Percentiles rank a stretch among this genome's conserved stretches.
Evolutionary conservation across 2,329 filamentous ascomycete genomes (phyloP).

Genomic region (Aspergillus brunneoviolaceus): DNA sequence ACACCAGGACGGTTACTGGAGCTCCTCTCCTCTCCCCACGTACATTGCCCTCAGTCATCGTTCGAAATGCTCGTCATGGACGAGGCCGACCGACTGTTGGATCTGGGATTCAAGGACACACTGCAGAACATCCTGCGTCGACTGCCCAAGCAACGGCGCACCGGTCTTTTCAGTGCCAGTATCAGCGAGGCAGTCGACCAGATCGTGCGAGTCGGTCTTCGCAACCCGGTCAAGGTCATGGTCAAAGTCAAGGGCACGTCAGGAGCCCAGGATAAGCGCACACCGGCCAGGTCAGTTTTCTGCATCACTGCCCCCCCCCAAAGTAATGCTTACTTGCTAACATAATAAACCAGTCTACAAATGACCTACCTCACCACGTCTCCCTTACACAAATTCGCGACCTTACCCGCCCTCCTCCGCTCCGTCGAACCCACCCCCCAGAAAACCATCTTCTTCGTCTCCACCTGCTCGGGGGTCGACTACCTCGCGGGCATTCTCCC

Average conservation of each 20-base stretch:
- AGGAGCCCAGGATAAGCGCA: constrained; percentile 78
- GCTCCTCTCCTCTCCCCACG: constrained; percentile 79
- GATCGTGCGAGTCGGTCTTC: constrained; percentile 84
- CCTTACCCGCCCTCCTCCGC: constrained; percentile 68
- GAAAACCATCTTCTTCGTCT: constrained; percentile 87
- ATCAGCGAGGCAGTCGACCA: constrained; percentile 95
- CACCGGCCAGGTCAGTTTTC: constrained; percentile 65
- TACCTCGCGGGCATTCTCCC: constrained; percentile 85
- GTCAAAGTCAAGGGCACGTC: constrained; percentile 82
- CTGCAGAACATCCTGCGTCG: constrained; percentile 79
- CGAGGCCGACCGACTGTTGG: constrained; percentile 87
- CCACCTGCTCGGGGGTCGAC: constrained; percentile 91
- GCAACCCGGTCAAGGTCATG: constrained; percentile 92
- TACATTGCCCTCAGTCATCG: constrained; percentile 81
- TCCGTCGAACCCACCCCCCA: constrained; percentile 71
- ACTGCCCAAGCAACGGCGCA: constrained; percentile 88
- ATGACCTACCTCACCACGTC: constrained; percentile 80
- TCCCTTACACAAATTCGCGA: constrained; percentile 76
- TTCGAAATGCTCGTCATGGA: constrained; percentile 93
- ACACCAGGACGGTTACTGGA: constrained; percentile 90
- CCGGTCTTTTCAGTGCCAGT: constrained; percentile 90
- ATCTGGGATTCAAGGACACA: constrained; percentile 91
- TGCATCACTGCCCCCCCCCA: neutral
- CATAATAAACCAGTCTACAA: constrained; percentile 59
- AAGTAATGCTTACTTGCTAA: constrained; percentile 16